Conservation (phyloP, 2,329 filamentous ascomycete species). For the Pseudocercospora fijiensis region DNA sequence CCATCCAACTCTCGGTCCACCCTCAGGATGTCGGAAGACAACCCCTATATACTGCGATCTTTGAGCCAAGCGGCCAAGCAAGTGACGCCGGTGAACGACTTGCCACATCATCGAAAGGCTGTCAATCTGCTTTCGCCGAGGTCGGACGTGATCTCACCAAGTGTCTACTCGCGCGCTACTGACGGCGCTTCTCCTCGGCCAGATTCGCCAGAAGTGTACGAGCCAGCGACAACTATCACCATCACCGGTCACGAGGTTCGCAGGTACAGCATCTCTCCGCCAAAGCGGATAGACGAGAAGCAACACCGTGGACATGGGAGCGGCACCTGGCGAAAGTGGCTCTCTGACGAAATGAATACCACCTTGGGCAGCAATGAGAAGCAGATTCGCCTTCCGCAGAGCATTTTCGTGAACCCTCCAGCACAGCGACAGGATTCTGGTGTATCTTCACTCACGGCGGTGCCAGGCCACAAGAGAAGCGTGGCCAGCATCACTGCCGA, state of each 20-base stretch:
- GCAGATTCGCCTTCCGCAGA: constrained; percentile 13
- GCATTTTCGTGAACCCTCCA: constrained; percentile 4
- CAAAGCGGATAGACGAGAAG: constrained; percentile 21
- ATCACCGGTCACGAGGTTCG: constrained; percentile 47
- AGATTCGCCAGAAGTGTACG: constrained; percentile 29
- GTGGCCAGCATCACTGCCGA: constrained; percentile 4
- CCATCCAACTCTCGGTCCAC: constrained; percentile 35
- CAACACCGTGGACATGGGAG: constrained; percentile 3
- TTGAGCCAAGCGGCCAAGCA: constrained; percentile 21
- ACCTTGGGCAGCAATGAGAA: constrained; percentile 15
- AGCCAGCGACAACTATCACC: constrained; percentile 44
- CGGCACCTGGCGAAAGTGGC: constrained; percentile 15
- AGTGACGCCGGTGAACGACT: constrained; percentile 20
- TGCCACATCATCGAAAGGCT: constrained; percentile 26
- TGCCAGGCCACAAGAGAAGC: constrained; percentile 2
- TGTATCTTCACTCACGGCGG: background rate
- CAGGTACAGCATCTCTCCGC: constrained; percentile 42
- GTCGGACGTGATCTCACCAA: constrained; percentile 41
- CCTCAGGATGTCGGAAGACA: constrained; percentile 26
- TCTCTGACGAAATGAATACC: constrained; percentile 18
- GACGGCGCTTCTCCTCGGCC: constrained; percentile 41
- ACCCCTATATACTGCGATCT: constrained; percentile 36
- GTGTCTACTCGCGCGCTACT: constrained; percentile 48
- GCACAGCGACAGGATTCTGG: background rate
- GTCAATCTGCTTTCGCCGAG: constrained; percentile 4